phyloP scores from a whole-genome alignment of 768 basidiomycete species.

The Pleurotus cornucopiae region DNA sequence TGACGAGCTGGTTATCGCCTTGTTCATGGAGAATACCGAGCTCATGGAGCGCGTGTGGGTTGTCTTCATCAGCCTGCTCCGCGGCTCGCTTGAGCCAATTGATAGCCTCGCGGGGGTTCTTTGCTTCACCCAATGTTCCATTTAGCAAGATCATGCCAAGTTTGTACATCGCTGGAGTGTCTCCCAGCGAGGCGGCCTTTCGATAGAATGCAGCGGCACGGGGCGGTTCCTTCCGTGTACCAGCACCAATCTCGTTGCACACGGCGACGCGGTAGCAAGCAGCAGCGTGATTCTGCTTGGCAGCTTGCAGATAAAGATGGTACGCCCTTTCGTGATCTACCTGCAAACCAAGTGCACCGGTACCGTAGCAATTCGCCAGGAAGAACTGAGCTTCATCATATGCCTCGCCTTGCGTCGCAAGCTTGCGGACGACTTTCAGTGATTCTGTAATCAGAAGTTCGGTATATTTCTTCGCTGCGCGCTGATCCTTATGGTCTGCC shows the following conservation, averaged over 20 bases:
- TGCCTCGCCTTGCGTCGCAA: conserved; percentile 89
- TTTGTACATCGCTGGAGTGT: conserved; percentile 99
- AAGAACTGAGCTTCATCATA: conserved; percentile 98
- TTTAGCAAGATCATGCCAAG: conserved; percentile 96
- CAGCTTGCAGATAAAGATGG: conserved; percentile 93
- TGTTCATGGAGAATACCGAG: conserved; percentile 84
- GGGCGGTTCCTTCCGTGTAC: conserved; percentile 82
- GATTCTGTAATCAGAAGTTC: conserved; percentile 85
- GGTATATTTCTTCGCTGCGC: conserved; percentile 85
- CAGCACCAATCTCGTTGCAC: conserved; percentile 97
- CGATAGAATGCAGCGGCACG: conserved; percentile 95
- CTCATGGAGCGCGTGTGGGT: conserved; percentile 96
- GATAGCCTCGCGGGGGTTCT: conserved; percentile 87
- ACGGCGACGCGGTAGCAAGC: conserved; percentile 97
- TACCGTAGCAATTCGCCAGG: conserved; percentile 95
- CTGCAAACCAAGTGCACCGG: conserved; percentile 90
- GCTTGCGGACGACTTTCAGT: conserved; percentile 85
- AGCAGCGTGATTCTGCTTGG: conserved; percentile 93
- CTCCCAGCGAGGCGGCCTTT: conserved; percentile 92
- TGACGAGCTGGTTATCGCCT: conserved; percentile 61
- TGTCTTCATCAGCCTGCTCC: conserved; percentile 96
- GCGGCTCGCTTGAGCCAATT: conserved; percentile 94
- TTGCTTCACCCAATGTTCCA: conserved; percentile 76
- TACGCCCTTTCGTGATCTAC: conserved; percentile 99
- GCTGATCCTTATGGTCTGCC: conserved; percentile 66